Conservation (phyloP, 2,329 filamentous ascomycete genomes). For the Corynespora cassiicola region DNA sequence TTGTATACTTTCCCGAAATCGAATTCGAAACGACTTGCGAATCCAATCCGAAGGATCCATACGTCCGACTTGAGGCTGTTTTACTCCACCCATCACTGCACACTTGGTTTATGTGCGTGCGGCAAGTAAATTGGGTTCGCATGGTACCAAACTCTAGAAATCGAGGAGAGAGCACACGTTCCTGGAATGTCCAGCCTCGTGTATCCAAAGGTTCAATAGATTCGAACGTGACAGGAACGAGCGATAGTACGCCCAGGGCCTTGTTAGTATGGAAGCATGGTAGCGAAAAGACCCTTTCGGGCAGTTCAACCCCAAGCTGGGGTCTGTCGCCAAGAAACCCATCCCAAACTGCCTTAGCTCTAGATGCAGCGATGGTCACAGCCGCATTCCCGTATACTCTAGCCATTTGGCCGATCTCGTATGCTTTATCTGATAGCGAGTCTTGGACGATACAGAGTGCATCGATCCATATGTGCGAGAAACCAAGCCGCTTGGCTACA, state of each 20-base stretch:
- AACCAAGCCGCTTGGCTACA: slow-evolving; percentile 1
- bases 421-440: background rate
- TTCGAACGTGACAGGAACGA: slow-evolving; percentile 2
- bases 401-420: slow-evolving; percentile 2
- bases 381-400: slow-evolving; percentile 6
- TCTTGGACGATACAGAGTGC: slow-evolving; percentile 6
- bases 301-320: background rate
- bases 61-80: background rate
- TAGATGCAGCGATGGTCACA: slow-evolving; percentile 5
- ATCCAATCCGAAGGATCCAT: slow-evolving; percentile 3
- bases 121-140: slow-evolving; percentile 3
- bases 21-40: slow-evolving; percentile 1
- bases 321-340: slow-evolving; percentile 1
- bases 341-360: slow-evolving; percentile 4
- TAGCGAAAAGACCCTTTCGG: slow-evolving; percentile 3
- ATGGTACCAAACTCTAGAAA: slow-evolving; percentile 2
- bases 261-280: background rate
- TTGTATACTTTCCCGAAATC: background rate
- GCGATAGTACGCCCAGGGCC: slow-evolving; percentile 1
- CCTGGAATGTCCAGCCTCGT: too few relatives aligned
- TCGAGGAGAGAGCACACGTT: slow-evolving; percentile 2
- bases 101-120: background rate
- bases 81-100: slow-evolving; percentile 3
- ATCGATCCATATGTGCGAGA: slow-evolving; percentile 4
- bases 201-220: slow-evolving; percentile 2